A percentile compares a stretch with the other conserved stretches of the same genome.
Conservation (phyloP, 805 yeast species). For the Komagataella populi region DNA sequence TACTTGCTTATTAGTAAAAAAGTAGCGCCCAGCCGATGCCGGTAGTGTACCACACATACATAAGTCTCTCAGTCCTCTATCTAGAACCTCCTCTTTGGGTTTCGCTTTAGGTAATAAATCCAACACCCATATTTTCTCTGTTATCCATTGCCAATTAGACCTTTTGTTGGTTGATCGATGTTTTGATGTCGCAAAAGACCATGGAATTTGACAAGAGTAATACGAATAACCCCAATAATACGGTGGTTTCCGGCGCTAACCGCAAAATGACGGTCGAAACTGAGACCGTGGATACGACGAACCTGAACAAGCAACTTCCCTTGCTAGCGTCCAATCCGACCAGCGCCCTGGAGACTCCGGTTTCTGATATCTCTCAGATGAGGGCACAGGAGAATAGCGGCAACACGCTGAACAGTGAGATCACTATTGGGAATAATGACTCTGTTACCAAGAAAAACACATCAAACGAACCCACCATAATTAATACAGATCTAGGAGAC, state of each 20-base stretch:
- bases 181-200: neutral
- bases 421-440: neutral
- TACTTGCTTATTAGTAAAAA: neutral
- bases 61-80: neutral
- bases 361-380: constrained; percentile 1
- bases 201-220: neutral
- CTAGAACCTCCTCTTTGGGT: neutral
- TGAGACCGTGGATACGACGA: constrained; percentile 39
- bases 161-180: neutral
- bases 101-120: neutral
- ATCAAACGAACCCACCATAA: neutral
- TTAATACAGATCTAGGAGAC: neutral
- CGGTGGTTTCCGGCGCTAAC: neutral
- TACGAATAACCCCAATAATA: neutral
- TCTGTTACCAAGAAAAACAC: neutral
- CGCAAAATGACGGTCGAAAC: constrained; percentile 39
- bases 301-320: neutral
- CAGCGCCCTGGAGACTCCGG: neutral
- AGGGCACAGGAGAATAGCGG: constrained; percentile 3
- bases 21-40: neutral
- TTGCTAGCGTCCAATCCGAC: neutral
- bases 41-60: neutral
- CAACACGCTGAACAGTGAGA: constrained; percentile 13
- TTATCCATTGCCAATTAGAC: neutral
- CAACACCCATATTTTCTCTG: neutral